Base-by-base conservation (phyloP, 768 basidiomycete genomes). In the Botryobasidium botryosum region DNA sequence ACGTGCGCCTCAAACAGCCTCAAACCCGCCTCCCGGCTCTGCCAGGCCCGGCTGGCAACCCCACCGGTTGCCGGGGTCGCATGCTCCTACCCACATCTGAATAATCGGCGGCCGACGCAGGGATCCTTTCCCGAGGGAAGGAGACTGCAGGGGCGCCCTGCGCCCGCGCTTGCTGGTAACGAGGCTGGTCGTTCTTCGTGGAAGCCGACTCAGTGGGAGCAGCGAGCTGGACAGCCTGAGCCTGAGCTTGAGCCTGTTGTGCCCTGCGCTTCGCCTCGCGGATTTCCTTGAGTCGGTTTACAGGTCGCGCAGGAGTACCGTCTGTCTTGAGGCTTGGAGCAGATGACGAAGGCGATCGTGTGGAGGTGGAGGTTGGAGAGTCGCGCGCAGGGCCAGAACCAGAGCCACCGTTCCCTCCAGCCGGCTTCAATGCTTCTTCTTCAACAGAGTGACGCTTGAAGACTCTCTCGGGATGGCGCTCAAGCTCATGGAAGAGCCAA, bases 401-500 rank as follows among this genome's bases (percentile, higher is more conserved):
- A 33, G 31, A 33, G 10, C 10, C 17, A 17, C 10, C 8, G 31
- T 33, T 8, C 17, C 31, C 31, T 33, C 31, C 31, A 33, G 31
- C 31, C 31, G 8, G 31, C 31, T 33, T 33, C 17, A 17, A 8
- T 17, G 8, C 10, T 17, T 33, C 31, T 8, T 33, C 8, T 17
- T 33, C 31, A 8, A 8, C 31, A 17, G 10, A 8, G 8, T 8
- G 10, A 33, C 31, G 31, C 31, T 33, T 33, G 10, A 8, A 8
- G 17, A 8, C 31, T 8, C 31, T 17, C 17, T 8, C 31, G 31
- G 31, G 10, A 47, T 64, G 64, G 35, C 72, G 68, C 52, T 79
- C 76, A 33, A 60, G 64, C 44, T 69, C 72, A 35, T 68, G 68
- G 46, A 79, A 79, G 15, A 81, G 64, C 78, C 77, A 79, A 6